Base-by-base conservation (phyloP, 2,329 filamentous ascomycete species). In the Chrysoporthe deuterocubensis region DNA sequence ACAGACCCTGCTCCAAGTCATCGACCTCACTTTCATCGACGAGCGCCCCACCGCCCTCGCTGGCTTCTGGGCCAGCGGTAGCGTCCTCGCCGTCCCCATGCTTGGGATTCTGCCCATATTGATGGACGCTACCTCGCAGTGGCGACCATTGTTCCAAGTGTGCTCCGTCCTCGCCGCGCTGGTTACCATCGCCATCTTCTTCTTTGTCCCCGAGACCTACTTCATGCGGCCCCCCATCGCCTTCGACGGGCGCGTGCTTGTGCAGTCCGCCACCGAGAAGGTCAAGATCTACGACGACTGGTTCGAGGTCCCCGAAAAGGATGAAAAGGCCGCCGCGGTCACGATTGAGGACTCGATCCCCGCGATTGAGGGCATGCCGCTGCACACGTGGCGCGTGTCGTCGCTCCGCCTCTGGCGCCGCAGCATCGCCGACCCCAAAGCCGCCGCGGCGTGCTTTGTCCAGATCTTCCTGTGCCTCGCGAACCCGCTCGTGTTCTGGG, bases 181-280 rank as follows among this genome's bases (percentile, higher is more conserved):
- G 4, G 67, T 77, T 0, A 70, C 79, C 26, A 1, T 78, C 1
- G 65, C 77, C 2, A 72, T 73, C 0, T 74, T 78, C 42, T 69
- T 78, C 32, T 73, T 77, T 14, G 76, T 73, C 32, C 78, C 78
- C 0, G 80, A 81, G 59, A 81, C 78, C 1, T 81, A 78, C 69
- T 82, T 81, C 72, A 74, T 78, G 62, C 76, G 80, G 1, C 80
- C 80, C 0, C 76, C 76, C 0, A 75, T 82, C 9, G 79, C 80
- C 6, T 80, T 80, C 52, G 76, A 81, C 67, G 80, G 80, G 2
- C 77, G 77, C 32, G 78, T 81, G 4, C 66, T 81, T 3, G 63
- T 78, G 1, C 79, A 81, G 67, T 76, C 73, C 16, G 76, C 75
- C 2, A 77, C 77, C 0, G 80, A 81, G 69, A 80, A 77, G 65